Conservation (phyloP, 202 grass and related monocot species). For the Dendrocalamus latiflorus region DNA sequence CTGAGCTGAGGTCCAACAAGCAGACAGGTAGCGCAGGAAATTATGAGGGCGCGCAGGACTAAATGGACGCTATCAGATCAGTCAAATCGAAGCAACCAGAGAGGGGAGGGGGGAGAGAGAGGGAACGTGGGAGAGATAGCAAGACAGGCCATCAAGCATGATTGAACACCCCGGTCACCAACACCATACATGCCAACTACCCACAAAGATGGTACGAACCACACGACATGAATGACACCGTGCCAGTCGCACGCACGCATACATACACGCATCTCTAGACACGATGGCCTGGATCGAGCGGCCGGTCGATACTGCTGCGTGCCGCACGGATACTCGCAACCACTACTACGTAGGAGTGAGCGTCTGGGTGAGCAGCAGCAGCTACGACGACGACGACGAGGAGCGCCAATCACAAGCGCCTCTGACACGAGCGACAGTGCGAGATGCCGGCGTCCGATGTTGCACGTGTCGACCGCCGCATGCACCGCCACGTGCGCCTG, state of each 20-base stretch:
- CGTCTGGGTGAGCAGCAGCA: not conserved
- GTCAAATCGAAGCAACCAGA: conserved; percentile 22
- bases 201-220: not conserved
- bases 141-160: not conserved
- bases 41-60: conserved; percentile 13
- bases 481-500: conserved; percentile 21
- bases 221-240: not conserved
- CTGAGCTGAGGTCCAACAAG: not conserved
- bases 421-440: conserved; percentile 17
- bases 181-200: not conserved
- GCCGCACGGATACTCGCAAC: not conserved
- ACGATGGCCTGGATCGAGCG: not conserved
- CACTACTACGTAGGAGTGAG: not conserved
- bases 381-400: not conserved
- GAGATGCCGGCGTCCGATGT: conserved; percentile 24
- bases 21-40: not conserved
- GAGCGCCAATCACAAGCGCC: not conserved
- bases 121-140: not conserved
- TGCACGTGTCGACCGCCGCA: conserved; percentile 33
- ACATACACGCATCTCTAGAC: not conserved
- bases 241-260: not conserved
- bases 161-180: not conserved
- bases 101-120: not conserved
- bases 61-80: conserved; percentile 35
- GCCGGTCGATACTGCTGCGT: not conserved